Conservation (phyloP, 805 yeast genomes). For the Wickerhamomyces subpelliculosus region DNA sequence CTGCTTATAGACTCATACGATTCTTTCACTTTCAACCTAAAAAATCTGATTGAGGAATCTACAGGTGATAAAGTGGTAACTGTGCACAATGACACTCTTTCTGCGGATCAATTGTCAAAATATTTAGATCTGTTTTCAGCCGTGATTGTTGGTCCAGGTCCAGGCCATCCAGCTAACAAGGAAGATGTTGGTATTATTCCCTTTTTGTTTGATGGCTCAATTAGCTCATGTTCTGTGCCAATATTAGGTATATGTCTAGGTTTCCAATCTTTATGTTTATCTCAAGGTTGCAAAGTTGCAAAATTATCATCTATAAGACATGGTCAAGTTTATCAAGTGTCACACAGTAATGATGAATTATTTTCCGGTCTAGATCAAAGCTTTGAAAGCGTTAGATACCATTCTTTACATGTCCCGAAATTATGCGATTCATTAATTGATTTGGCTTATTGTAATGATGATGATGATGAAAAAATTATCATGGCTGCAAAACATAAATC, state of each 20-base stretch:
- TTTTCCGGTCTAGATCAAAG: conserved; percentile 33
- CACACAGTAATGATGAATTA: conserved; percentile 26
- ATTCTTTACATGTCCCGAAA: conserved; percentile 58
- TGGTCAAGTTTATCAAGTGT: conserved; percentile 64
- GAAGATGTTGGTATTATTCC: conserved; percentile 71
- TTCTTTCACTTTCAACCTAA: conserved; percentile 84
- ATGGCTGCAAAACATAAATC: conserved; percentile 72
- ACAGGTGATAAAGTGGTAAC: conserved; percentile 32
- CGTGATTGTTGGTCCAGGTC: conserved; percentile 92
- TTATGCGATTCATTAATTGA: conserved; percentile 35
- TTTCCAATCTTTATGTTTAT: conserved; percentile 71
- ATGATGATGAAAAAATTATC: conserved; percentile 35
- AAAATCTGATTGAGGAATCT: conserved; percentile 48
- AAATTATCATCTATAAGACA: conserved; percentile 61
- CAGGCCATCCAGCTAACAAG: conserved; percentile 72
- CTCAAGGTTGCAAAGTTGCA: conserved; percentile 49
- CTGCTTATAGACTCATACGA: conserved; percentile 89
- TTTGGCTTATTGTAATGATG: conserved; percentile 53
- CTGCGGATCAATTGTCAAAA: conserved; percentile 29
- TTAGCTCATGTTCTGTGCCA: conserved; percentile 39
- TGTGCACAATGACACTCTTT: conserved; percentile 29
- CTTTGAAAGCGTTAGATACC: conserved; percentile 79
- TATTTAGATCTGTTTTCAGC: conserved; percentile 57
- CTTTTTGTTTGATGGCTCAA: conserved; percentile 36
- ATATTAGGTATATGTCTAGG: conserved; percentile 91